Conservation (phyloP, 164 flowering plant species). For the Chimonanthus salicifolius region DNA sequence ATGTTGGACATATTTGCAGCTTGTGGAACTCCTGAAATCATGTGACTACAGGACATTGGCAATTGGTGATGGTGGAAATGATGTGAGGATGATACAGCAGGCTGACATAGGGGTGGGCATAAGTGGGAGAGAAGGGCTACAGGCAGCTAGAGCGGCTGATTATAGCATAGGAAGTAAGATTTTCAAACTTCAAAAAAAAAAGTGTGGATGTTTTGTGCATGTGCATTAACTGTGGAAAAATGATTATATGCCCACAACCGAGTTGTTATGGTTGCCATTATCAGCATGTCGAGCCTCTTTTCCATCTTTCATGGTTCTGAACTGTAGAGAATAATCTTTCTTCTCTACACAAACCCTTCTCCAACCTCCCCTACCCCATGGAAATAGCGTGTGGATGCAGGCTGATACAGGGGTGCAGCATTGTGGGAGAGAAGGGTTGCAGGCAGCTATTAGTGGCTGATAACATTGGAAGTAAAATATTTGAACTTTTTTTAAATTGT, state of each 20-base stretch:
- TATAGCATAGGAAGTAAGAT: slow-evolving; percentile 97
- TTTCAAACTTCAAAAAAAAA: background rate
- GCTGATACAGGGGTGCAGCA: slow-evolving; percentile 98
- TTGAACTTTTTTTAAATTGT: background rate
- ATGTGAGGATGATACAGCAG: slow-evolving; percentile 98
- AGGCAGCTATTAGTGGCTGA: slow-evolving; percentile 99
- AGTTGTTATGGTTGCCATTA: too few species aligned
- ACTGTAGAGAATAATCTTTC: too few species aligned
- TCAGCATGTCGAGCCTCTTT: too few species aligned
- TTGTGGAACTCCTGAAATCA: slow-evolving; percentile 83
- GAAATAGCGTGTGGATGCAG: slow-evolving; percentile 97
- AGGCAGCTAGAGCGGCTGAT: slow-evolving; percentile 99
- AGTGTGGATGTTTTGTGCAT: too few species aligned
- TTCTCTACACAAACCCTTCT: too few species aligned
- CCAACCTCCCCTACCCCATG: slow-evolving; percentile 23
- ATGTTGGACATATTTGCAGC: slow-evolving; percentile 39
- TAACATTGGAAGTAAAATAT: slow-evolving; percentile 90
- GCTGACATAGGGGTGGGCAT: slow-evolving; percentile 99
- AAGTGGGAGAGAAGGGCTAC: slow-evolving; percentile 98
- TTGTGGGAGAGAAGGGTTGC: slow-evolving; percentile 99
- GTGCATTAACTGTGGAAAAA: too few species aligned
- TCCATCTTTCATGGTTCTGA: too few species aligned
- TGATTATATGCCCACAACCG: too few species aligned
- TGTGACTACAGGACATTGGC: slow-evolving; percentile 97
- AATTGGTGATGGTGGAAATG: slow-evolving; percentile 99